Evolutionary conservation across 495 filamentous ascomycete genomes (phyloP), one percentile per base, ranked within the genome.

Genomic region (Schizothecium vesticola): DNA sequence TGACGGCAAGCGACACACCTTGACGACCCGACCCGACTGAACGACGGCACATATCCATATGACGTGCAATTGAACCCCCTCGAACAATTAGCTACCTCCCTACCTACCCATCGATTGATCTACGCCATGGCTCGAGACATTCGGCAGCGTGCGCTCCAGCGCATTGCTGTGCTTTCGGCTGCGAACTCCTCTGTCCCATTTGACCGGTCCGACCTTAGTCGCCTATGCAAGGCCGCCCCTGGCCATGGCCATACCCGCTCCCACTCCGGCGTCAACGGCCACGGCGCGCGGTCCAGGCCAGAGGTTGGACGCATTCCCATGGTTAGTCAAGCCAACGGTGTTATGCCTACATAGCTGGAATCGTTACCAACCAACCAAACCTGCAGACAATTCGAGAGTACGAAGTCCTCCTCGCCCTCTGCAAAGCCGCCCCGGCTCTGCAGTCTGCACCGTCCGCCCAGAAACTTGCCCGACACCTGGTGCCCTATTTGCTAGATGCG

Each of bases 391-490:
- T 92, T 62, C 88, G 91, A 64, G 95, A 99, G 82, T 87, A 96
- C 68, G 93, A 98, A 76, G 89, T 94, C 55, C 83, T 98, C 26
- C 80, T 98, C 22, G 92, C 94, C 31, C 84, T 99, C 24, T 96
- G 94, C 79, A 92, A 91, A 79, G 91, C 95, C 26, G 91, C 93
- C 10, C 88, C 92, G 21, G 81, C 87, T 19, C 80, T 97, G 16
- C 82, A 87, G 21, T 85, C 84, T 62, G 72, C 80, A 7, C 86
- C 92, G 64, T 89, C 88, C 76, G 92, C 93, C 56, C 85, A 90
- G 72, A 89, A 86, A 74, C 84, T 98, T 36, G 83, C 88, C 21
- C 78, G 80, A 3, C 93, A 94, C 73, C 79, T 99, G 36, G 85
- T 88, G 13, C 90, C 87, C 10, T 97, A 97, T 78, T 82, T 97